Base-by-base conservation (phyloP, 2,329 filamentous ascomycete genomes). In the Xylariaceae sp. region DNA sequence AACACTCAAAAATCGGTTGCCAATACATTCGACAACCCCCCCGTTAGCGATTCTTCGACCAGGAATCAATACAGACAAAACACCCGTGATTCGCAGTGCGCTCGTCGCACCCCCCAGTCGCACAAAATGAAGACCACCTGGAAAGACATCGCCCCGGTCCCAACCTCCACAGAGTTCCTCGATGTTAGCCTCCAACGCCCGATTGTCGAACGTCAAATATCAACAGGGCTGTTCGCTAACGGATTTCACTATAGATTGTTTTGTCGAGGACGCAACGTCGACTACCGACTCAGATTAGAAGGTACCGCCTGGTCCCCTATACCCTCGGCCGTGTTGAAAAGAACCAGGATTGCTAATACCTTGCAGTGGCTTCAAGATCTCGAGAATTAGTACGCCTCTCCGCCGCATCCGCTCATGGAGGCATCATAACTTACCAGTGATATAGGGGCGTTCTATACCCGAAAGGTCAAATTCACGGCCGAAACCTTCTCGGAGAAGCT, bases 401-500 rank as follows among this genome's bases (percentile, higher is more conserved):
- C 21, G 9, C 21, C 23, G 16, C 44, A 2, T 17, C 19, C 21
- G 16, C 26, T 16, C 9, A 11, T 16, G 1, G n/a, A 21, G 36
- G 36, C 33, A 39, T 21, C 31, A 37, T 40, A 43, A 33, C 54
- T 61, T 36, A 61, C 37, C 21, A 26, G 34, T 41, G 16, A 9
- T 19, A 6, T 43, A 58, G 59, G 94, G 75, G 82, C 81, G 46
- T 98, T 98, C 79, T 98, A 98, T 77, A 97, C 94, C 41, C 84
- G 95, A 75, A 98, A 98, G 79, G 93, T 97, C 83, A 98, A 98
- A 78, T 99, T 92, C 78, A 97, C 95, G 5, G 89, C 94, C 72
- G 95, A 99, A 79, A 98, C 94, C 37, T 97, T 97, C 76, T 87
- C 88, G 65, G 95, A 99, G 76, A 98, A 98, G 79, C 87, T 99